Base-by-base conservation (phyloP, 306 rosid species). In the Sindora glabra region DNA sequence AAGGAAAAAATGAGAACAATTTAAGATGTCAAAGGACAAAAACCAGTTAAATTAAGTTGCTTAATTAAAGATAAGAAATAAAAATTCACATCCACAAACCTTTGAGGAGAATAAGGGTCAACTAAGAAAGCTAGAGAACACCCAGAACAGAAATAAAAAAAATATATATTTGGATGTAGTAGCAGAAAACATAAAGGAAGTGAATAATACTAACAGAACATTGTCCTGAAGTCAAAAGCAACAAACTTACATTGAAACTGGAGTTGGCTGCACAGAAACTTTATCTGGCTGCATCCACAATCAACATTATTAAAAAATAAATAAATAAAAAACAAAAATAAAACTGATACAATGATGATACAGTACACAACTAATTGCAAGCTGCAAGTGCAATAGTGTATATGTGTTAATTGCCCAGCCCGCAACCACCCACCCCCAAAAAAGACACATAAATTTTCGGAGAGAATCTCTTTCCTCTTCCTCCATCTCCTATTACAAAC, bases 241-340 rank as follows among this genome's bases (percentile, higher is more conserved):
- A 15, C 53, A 54, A 67, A 77, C 96, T 88, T 81, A 92, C 98
- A 74, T 72, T 18, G 98, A 92, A 76, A 67, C 90, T 44, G 98
- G 87, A 71, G 83, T 81, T 11, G 96, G 82, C 85, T 92, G 95
- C 77, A 51, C 70, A 47, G 79, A 67, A 39, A 88, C 82, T 70
- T 76, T 88, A 51, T 74, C 94, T 44, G 78, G 74, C 96, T 88
- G 98, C 89, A 79, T n/a, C 16, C 19, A 27, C 73, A 19, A 65
- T 41, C 34, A 57, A 77, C 64, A 73, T 58, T 59, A 68, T 58
- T 42, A 63, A 29, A 29, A 29, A 0, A 33, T 25, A 29, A 65
- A 40, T 12, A 6, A 23, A 58, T 6, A 15, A 9, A 25, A 29
- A 25, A 29, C 9, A 13, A 55, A 44, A 59, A 48, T 14, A 52